Percentiles rank a stretch among this genome's conserved stretches.
Conservation (phyloP, 1,284 basidiomycete genomes). For the Schizophyllum amplum region DNA sequence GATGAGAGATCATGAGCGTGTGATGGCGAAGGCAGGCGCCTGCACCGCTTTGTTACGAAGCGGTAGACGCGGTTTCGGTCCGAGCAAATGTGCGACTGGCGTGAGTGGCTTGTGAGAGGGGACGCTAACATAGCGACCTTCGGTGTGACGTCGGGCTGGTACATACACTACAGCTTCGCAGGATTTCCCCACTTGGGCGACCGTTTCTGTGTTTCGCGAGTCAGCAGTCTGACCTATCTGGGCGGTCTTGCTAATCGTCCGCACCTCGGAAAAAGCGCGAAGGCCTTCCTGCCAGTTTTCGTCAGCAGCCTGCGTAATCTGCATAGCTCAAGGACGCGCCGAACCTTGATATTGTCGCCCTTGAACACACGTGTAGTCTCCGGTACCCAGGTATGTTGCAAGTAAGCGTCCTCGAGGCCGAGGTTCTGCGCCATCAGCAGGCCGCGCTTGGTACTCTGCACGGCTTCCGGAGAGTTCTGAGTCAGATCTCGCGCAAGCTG, state of each 20-base stretch:
- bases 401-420: slow-evolving; percentile 46
- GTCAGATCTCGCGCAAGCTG: slow-evolving; percentile 54
- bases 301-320: slow-evolving; percentile 2
- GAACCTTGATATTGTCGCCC: slow-evolving; percentile 66
- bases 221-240: neutral
- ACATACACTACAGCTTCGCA: neutral
- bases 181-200: slow-evolving; percentile 46
- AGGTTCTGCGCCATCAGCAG: slow-evolving; percentile 48
- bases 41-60: neutral
- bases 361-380: slow-evolving; percentile 51
- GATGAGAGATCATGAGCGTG: neutral
- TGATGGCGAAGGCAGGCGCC: neutral
- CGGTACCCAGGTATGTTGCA: slow-evolving; percentile 38
- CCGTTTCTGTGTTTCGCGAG: slow-evolving; percentile 40
- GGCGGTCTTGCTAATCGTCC: slow-evolving; percentile 6
- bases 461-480: slow-evolving; percentile 71
- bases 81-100: neutral
- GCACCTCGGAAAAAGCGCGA: slow-evolving; percentile 31
- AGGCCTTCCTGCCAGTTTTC: slow-evolving; percentile 29
- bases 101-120: neutral
- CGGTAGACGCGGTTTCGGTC: neutral
- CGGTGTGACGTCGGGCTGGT: neutral
- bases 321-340: slow-evolving; percentile 1
- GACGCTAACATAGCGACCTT: neutral
- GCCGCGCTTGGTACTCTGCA: slow-evolving; percentile 69